These are phyloP conservation scores for Penicillium sp. DNA, from an alignment of 2,329 filamentous ascomycete species.

Conservation along the genomic window DNA sequence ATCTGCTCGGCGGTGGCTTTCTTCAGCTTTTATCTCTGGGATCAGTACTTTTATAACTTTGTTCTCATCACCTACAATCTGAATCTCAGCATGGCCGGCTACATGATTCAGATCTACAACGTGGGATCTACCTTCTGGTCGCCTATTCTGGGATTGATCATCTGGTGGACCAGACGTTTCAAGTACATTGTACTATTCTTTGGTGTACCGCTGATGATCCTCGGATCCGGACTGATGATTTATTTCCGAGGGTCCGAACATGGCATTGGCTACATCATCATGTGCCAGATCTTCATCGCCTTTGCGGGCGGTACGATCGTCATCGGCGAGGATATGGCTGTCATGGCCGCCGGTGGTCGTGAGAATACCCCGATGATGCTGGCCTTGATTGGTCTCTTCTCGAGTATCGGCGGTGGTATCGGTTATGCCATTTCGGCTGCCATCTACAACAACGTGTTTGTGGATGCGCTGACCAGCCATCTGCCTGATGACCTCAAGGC, in stretches of 20 bases:
- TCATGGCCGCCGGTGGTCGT: conserved; percentile 18
- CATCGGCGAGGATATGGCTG: conserved; percentile 19
- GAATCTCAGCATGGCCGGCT: conserved; percentile 16
- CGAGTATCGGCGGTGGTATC: conserved; percentile 17
- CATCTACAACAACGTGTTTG: conserved; percentile 21
- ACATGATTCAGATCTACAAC: conserved; percentile 21
- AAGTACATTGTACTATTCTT: conserved; percentile 17
- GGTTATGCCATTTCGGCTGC: conserved; percentile 20
- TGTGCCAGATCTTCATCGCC: conserved; percentile 20
- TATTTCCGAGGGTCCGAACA: conserved; percentile 18
- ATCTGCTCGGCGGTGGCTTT: conserved; percentile 16
- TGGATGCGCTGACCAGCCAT: conserved; percentile 10
- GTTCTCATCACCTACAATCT: conserved; percentile 17
- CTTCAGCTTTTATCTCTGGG: conserved; percentile 23
- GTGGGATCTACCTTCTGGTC: conserved; percentile 19
- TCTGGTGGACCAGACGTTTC: conserved; percentile 15
- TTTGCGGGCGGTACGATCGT: conserved; percentile 17
- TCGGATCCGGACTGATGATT: conserved; percentile 20
- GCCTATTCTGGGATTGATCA: conserved; percentile 14
- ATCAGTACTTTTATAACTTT: conserved; percentile 20
- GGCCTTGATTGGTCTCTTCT: conserved; percentile 18
- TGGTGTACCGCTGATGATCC: conserved; percentile 17
- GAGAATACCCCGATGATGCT: conserved; percentile 20
- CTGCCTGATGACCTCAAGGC: conserved; percentile 13
- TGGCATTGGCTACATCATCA: conserved; percentile 13